phyloP scores from a whole-genome alignment of 1,139 yeast genomes.

The Saccharomyces uvarum region DNA sequence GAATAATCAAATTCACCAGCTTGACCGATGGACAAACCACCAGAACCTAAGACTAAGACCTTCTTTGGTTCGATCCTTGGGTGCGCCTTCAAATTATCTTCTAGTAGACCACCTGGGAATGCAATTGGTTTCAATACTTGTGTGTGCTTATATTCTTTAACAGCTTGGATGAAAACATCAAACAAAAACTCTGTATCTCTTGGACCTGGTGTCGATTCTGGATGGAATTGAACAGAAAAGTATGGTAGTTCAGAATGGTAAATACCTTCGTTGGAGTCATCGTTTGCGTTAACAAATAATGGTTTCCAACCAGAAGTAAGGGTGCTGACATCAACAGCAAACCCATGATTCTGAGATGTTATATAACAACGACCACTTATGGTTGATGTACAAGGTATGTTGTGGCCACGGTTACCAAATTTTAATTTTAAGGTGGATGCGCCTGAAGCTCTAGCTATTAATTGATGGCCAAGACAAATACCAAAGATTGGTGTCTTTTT shows the following conservation, averaged over 20 bases:
- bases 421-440: constrained; percentile 86
- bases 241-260: constrained; percentile 80
- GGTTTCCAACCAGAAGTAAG: constrained; percentile 83
- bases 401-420: constrained; percentile 99
- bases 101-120: constrained; percentile 83
- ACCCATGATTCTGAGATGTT: constrained; percentile 98
- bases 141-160: constrained; percentile 51
- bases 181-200: constrained; percentile 96
- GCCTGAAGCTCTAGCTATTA: constrained; percentile 92
- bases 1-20: constrained; percentile 99
- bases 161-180: constrained; percentile 84
- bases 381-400: constrained; percentile 93
- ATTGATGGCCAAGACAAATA: constrained; percentile 98
- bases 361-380: constrained; percentile 95
- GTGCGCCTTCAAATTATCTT: constrained; percentile 62
- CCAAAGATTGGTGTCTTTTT: constrained; percentile 81
- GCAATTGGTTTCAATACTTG: constrained; percentile 61
- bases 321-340: constrained; percentile 80
- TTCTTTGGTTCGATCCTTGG: constrained; percentile 83
- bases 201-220: constrained; percentile 99
- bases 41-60: constrained; percentile 93
- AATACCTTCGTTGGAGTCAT: constrained; percentile 97
- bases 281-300: constrained; percentile 91
- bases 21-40: constrained; percentile 98
- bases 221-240: constrained; percentile 99